Base-by-base conservation (phyloP, 2,329 filamentous ascomycete species). In the Monosporascus ibericus region DNA sequence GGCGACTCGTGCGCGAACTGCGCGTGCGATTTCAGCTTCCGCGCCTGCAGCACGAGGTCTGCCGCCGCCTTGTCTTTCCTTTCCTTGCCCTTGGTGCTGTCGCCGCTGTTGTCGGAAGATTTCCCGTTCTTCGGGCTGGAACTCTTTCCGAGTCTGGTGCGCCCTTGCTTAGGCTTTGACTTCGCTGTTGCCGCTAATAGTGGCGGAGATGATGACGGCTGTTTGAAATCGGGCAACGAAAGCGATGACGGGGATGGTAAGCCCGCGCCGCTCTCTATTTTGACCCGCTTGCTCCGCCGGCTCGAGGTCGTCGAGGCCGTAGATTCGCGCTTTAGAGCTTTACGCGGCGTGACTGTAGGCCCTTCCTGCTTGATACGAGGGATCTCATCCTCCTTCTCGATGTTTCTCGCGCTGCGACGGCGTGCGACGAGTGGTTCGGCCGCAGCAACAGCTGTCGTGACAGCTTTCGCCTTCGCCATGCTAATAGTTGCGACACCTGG, bases 1-100 rank as follows among this genome's bases (percentile, higher is more conserved):
- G 88, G 88, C 1, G 84, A 76, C 22, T 65, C 60, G 37, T 65
- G 63, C 37, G 66, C 66, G 60, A 72, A 72, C 39, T 71, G 66
- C 1, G 68, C 50, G 56, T 75, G 75, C 1, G 70, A 67, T 48
- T 73, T 74, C 38, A 76, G 68, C 51, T 77, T 77, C 53, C 69
- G 72, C 14, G 69, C 68, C 48, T 70, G 70, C 9, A 75, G 69
- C 22, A 22, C 24, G 20, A 11, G 20, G 24, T 18, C 42, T 20
- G 58, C 60, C 5, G 55, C 59, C 5, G 58, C 57, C 27, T 58
- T 63, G 20, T 57, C 51, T n/a, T 51, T 49, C 40, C 55, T 52
- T 48, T 36, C 54, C 30, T 59, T 56, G 47, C 39, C 24, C 22
- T 49, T 37, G 11, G 40, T 14, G 18, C 20, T 34, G 6, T 3